Percentiles rank a stretch among this genome's conserved stretches.
Conservation (phyloP, 2,329 filamentous ascomycete genomes). For the Corniculantispora saksenae region DNA sequence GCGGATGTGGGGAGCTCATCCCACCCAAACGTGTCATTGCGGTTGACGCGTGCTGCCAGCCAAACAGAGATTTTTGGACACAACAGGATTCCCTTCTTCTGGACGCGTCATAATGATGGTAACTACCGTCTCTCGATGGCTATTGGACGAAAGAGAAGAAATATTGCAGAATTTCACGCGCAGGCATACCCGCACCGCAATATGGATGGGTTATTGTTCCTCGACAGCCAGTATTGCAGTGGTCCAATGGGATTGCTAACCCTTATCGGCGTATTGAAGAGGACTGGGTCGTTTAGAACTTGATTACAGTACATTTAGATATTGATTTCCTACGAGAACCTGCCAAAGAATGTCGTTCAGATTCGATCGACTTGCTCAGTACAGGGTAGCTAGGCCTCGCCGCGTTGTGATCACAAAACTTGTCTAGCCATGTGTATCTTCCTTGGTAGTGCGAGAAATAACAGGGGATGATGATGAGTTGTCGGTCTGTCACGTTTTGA, state of each 20-base stretch:
- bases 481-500: too few relatives aligned
- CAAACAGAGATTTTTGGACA: neutral
- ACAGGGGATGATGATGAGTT: too few relatives aligned
- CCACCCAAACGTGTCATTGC: neutral
- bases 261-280: neutral
- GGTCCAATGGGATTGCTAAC: neutral
- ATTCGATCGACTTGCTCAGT: neutral
- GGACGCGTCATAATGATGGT: neutral
- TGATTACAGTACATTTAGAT: neutral
- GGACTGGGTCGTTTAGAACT: neutral
- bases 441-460: too few relatives aligned
- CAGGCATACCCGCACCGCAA: neutral
- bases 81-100: neutral
- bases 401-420: too few relatives aligned
- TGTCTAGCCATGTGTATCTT: too few relatives aligned
- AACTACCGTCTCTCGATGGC: neutral
- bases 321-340: neutral
- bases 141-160: neutral
- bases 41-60: neutral
- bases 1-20: neutral
- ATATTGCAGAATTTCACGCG: neutral
- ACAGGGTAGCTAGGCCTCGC: neutral
- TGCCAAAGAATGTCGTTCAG: too few relatives aligned
- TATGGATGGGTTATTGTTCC: neutral
- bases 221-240: neutral